Evolutionary conservation across 495 filamentous ascomycete genomes (phyloP), one percentile per base, ranked within the genome.

Genomic region (Penicillium silybi): DNA sequence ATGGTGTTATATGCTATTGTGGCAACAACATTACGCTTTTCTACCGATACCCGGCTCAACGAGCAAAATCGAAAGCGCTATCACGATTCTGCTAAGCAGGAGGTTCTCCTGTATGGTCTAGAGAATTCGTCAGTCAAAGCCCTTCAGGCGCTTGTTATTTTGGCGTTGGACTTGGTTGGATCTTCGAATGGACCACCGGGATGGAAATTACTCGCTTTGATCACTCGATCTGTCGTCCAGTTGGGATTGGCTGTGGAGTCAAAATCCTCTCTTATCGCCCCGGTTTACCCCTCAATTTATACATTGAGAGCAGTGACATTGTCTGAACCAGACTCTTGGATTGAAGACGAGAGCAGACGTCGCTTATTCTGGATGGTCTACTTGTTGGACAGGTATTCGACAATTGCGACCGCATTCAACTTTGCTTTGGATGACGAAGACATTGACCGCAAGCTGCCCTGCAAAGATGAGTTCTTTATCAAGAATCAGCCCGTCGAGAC

Each of bases 341-440:
- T 92, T 50, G 90, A 96, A 64, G 89, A 95, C 44, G 90, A 96
- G 61, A 85, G 88, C 41, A 75, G 89, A 37, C 76, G 90, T 37
- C 76, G 90, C 6, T 71, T 95, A 1, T 95, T 96, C 72, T 96
- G 90, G 90, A 92, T 90, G 87, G 85, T 95, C 23, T 96, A 93
- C 60, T 64, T 95, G 23, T 76, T 96, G 29, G 90, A 96, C 67
- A 78, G 91, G 37, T 95, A 93, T 58, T 90, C 90, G 1, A 95
- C 89, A 1, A 81, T 95, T 41, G 85, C 89, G 0, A 96, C 90
- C 0, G 88, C 90, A 3, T 93, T 96, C 56, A 89, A 95, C 63
- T 92, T 96, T 66, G 88, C 87, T 2, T 70, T 96, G 43, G 85
- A 90, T 54, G 89, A 95, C 58, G 88, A 85, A 56, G 89, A 95